Base-by-base conservation (phyloP, 2,329 filamentous ascomycete genomes). In the Coniochaeta sp. region DNA sequence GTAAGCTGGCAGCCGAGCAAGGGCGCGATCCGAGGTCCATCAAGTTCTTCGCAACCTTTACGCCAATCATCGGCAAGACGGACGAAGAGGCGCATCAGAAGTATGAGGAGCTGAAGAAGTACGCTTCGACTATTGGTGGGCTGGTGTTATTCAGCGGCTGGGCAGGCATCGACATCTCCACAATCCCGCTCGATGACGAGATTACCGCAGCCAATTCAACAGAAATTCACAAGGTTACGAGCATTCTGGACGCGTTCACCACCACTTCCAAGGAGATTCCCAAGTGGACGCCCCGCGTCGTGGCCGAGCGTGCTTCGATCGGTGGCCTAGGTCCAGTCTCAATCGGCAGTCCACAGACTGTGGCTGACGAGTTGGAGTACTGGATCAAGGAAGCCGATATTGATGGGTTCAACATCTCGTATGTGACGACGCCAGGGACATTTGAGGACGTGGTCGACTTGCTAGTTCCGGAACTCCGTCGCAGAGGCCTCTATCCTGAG, bases 91-190 rank as follows among this genome's bases (percentile, higher is more conserved):
- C 80, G 0, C 67, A 68, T 52, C 70, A 66, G 1, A 83, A 82
- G 64, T 73, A 78, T 22, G 71, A 72, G 34, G 77, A 79, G 63
- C 63, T 77, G 24, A 74, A 76, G 65, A 75, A 75, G 60, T 77
- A 83, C 64, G 80, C 77, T 3, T 78, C 75, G 0, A 74, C 76
- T 0, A 70, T 80, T 22, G 79, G 78, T 3, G 80, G 79, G 0
- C 66, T 83, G 12, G 80, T 81, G 0, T 70, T 82, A 1, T 80
- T 81, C 64, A 76, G 73, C 44, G 79, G 79, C 0, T 82, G 79
- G 79, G 81, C 79, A 6, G 81, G 81, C 0, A 81, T 84, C 55
- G 81, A 84, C 64, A 75, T 84, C 60, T 80, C 76, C 2, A 75
- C 75, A 62, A 76, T 84, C 54, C 77, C 79, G 1, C 67, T 83